Evolutionary conservation across 495 filamentous ascomycete species (phyloP).

Genomic region (Xylaria castorea): DNA sequence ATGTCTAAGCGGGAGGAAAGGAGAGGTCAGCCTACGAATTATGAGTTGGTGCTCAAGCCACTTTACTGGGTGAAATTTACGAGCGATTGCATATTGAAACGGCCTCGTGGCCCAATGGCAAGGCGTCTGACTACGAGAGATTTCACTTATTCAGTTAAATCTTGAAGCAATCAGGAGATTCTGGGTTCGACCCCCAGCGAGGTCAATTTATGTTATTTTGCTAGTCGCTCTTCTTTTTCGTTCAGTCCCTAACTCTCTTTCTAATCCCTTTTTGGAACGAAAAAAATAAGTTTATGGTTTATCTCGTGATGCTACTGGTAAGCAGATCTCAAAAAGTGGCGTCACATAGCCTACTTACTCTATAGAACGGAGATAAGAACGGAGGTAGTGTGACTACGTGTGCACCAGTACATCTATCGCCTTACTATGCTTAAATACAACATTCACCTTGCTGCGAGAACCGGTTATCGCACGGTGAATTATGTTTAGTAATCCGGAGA

Average conservation of each 20-base stretch:
- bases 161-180: constrained; percentile 2
- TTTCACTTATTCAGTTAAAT: no score
- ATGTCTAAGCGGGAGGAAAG: neutral
- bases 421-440: neutral
- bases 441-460: neutral
- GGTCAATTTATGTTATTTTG: neutral
- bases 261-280: neutral
- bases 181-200: constrained; percentile 18
- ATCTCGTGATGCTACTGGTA: no score
- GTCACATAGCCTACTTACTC: neutral
- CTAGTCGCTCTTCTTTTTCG: neutral
- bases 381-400: neutral
- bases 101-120: constrained; percentile 27
- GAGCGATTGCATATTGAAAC: neutral
- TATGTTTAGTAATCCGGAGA: neutral
- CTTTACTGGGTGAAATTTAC: no score
- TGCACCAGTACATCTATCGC: neutral
- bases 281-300: no score
- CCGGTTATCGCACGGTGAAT: neutral
- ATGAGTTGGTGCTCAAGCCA: neutral
- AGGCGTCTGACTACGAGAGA: constrained; percentile 25
- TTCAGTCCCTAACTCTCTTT: no score
- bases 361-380: no score
- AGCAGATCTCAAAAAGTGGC: neutral
- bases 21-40: neutral